Evolutionary conservation across 495 filamentous ascomycete genomes (phyloP).

Genomic region (Neurospora terricola): DNA sequence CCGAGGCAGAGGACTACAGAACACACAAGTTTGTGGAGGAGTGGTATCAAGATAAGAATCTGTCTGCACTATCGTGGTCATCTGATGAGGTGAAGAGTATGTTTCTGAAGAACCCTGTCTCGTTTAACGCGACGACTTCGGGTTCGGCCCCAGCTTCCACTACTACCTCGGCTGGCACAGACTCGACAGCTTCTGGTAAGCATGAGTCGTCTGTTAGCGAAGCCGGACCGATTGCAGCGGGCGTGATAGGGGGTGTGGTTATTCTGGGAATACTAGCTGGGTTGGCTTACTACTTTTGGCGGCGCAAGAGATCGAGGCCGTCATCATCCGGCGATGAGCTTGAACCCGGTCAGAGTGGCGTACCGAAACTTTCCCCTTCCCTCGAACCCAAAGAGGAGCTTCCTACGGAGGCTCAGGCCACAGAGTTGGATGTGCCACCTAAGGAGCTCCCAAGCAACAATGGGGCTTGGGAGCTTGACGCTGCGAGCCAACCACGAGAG

Average conservation of each 20-base stretch:
- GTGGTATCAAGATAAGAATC: conserved; percentile 1
- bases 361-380: no score
- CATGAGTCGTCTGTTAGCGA: not conserved
- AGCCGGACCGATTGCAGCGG: not conserved
- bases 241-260: not conserved
- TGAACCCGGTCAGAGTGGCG: not conserved
- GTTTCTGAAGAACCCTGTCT: not conserved
- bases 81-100: conserved; percentile 3
- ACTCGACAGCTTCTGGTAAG: not conserved
- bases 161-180: not conserved
- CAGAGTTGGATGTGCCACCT: not conserved
- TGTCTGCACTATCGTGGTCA: not conserved
- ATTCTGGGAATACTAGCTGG: not conserved
- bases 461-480: not conserved
- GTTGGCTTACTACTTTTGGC: not conserved
- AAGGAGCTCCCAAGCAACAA: not conserved
- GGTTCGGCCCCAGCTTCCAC: not conserved
- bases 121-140: not conserved
- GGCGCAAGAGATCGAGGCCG: not conserved
- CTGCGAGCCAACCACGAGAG: not conserved
- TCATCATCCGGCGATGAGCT: not conserved
- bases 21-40: not conserved
- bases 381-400: not conserved
- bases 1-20: conserved; percentile 5
- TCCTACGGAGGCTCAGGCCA: not conserved